phyloP scores from a whole-genome alignment of 2,329 filamentous ascomycete genomes.

The Colletotrichum sp. region DNA sequence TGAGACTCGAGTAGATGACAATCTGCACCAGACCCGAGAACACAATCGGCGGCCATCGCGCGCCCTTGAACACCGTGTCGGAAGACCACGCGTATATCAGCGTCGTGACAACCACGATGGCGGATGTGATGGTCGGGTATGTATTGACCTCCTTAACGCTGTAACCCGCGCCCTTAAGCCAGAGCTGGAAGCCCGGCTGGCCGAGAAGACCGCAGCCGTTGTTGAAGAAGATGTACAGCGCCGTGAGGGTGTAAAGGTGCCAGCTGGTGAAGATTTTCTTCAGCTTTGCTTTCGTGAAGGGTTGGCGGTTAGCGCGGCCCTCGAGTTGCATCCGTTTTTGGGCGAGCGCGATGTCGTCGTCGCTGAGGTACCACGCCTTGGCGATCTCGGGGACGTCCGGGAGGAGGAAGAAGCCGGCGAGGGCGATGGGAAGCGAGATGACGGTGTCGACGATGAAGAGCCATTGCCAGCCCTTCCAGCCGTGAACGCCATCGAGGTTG shows the following conservation, averaged over 20 bases:
- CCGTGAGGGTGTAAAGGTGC: conserved; percentile 65
- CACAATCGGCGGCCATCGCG: conserved; percentile 68
- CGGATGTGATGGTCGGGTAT: conserved; percentile 64
- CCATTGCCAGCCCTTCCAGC: conserved; percentile 41
- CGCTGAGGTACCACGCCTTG: conserved; percentile 28
- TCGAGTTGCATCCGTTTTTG: conserved; percentile 47
- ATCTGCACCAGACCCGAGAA: conserved; percentile 54
- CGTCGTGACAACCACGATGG: conserved; percentile 61
- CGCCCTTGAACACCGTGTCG: conserved; percentile 63
- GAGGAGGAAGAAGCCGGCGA: conserved; percentile 26
- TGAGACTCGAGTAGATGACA: conserved; percentile 42
- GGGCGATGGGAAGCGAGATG: conserved; percentile 26
- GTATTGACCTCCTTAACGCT: conserved; percentile 49
- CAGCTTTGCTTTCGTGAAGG: conserved; percentile 53
- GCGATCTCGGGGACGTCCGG: conserved; percentile 25
- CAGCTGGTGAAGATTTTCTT: conserved; percentile 67
- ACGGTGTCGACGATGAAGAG: conserved; percentile 45
- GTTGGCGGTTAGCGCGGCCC: conserved; percentile 45
- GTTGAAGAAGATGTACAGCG: conserved; percentile 70
- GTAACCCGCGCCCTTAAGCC: conserved; percentile 51
- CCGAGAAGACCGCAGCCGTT: conserved; percentile 54
- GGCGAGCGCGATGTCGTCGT: conserved; percentile 42
- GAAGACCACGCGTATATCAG: conserved; percentile 71
- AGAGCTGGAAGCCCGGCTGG: conserved; percentile 61
- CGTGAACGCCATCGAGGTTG: conserved; percentile 35